These are phyloP conservation scores for Aureobasidium sp. DNA, from an alignment of 2,329 filamentous ascomycete species.

Conservation along the genomic window DNA sequence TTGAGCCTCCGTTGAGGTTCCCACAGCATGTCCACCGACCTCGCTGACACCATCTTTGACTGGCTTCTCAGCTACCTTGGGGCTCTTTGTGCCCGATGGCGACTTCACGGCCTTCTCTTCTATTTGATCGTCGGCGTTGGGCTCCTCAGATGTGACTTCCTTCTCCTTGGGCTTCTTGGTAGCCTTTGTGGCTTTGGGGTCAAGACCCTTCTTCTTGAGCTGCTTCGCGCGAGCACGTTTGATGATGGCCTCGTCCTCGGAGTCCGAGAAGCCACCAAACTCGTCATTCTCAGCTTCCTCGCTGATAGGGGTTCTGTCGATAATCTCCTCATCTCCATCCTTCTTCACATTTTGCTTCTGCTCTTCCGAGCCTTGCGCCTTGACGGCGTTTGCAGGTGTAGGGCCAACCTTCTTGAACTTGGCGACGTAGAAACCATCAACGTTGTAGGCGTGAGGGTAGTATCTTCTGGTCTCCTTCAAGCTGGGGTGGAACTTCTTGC, in stretches of 20 bases:
- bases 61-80: slow-evolving; percentile 14
- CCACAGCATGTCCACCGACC: slow-evolving; percentile 12
- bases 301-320: slow-evolving; percentile 63
- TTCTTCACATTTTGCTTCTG: slow-evolving; percentile 25
- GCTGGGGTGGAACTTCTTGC: slow-evolving; percentile 81
- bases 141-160: not conserved
- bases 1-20: slow-evolving; percentile 15
- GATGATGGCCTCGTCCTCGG: slow-evolving; percentile 42
- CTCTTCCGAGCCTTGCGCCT: slow-evolving; percentile 29
- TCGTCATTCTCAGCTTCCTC: slow-evolving; percentile 32
- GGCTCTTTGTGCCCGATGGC: not conserved
- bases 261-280: slow-evolving; percentile 44
- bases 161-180: slow-evolving; percentile 19
- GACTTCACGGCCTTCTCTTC: slow-evolving; percentile 20
- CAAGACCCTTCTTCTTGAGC: slow-evolving; percentile 39
- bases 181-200: slow-evolving; percentile 32
- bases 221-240: slow-evolving; percentile 36
- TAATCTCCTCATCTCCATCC: slow-evolving; percentile 29
- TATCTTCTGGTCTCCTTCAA: slow-evolving; percentile 77
- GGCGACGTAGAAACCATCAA: slow-evolving; percentile 96
- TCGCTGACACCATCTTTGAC: slow-evolving; percentile 9
- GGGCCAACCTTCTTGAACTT: slow-evolving; percentile 92
- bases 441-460: slow-evolving; percentile 88
- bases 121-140: slow-evolving; percentile 13
- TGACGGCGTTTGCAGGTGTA: slow-evolving; percentile 53